Evolutionary conservation across 352 stramenopile species (phyloP).

Genomic region (Blastocystis sp.): DNA sequence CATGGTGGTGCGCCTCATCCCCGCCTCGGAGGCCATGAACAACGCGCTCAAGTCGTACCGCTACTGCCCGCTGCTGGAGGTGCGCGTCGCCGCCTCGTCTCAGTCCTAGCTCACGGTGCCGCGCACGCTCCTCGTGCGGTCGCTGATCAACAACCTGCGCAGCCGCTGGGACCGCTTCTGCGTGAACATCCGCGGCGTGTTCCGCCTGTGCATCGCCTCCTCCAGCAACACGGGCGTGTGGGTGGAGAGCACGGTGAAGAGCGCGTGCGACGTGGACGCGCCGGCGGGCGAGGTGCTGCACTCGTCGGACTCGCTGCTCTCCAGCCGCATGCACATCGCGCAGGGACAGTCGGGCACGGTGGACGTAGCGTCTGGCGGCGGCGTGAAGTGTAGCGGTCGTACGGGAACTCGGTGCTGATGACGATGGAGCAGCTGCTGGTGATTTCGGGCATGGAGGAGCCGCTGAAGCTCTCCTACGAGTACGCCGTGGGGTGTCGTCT

Average conservation of each 20-base stretch:
- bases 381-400: background rate
- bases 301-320: conserved; percentile 23
- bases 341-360: background rate
- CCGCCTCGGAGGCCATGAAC: conserved; percentile 19
- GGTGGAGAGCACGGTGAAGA: conserved; percentile 7
- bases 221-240: conserved; percentile 57
- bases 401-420: conserved; percentile 41
- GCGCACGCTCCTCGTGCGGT: conserved; percentile 4
- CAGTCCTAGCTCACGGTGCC: conserved; percentile 17
- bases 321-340: conserved; percentile 21
- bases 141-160: conserved; percentile 38
- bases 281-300: background rate
- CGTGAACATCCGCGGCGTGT: conserved; percentile 27
- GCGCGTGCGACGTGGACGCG: background rate
- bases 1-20: conserved; percentile 48
- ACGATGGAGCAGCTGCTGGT: conserved; percentile 56
- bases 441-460: conserved; percentile 6
- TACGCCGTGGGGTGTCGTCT: background rate
- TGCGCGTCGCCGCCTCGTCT: background rate
- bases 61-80: conserved; percentile 54
- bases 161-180: conserved; percentile 44
- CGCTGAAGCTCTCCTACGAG: conserved; percentile 51
- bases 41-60: background rate
- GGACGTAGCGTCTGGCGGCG: background rate
- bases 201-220: conserved; percentile 38